Conservation (phyloP, 306 rosid genomes). For the Quercus glauca region DNA sequence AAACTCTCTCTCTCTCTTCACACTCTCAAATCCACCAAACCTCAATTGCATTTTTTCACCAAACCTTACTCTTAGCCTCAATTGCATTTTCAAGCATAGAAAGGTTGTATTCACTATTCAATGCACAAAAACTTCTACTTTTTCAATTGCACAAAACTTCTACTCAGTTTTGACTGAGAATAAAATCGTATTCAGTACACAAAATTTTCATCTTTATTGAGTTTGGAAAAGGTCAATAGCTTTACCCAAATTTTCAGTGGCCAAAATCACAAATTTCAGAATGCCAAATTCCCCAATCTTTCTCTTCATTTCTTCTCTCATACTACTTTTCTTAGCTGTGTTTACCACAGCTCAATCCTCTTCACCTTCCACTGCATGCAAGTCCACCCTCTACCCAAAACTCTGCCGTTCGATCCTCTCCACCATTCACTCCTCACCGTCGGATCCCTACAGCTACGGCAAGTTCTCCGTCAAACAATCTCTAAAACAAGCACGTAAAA, state of each 20-base stretch:
- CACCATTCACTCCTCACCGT: constrained; percentile 42
- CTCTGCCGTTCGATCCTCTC: constrained; percentile 77
- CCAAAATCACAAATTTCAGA: background rate
- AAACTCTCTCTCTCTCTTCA: no score
- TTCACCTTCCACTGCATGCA: constrained; percentile 48
- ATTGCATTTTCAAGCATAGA: no score
- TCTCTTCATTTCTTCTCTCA: constrained; percentile 7
- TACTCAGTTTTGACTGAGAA: no score
- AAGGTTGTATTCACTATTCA: no score
- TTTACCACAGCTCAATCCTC: background rate
- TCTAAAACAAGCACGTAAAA: constrained; percentile 52
- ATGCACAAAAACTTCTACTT: no score
- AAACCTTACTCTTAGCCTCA: no score
- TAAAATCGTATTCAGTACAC: no score
- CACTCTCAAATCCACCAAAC: background rate
- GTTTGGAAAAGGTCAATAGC: no score
- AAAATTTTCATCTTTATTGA: no score
- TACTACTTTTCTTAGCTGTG: background rate
- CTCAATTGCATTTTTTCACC: no score
- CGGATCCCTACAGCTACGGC: constrained; percentile 60
- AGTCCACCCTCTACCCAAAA: constrained; percentile 62
- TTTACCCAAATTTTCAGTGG: no score
- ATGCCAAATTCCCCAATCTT: constrained; percentile 22
- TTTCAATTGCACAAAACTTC: no score
- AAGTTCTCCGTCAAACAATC: constrained; percentile 66